Percentiles rank a stretch among this genome's conserved stretches.
These are phyloP conservation scores for Coffea humblotiana DNA, from an alignment of 305 asterid species.

Conservation along the genomic window DNA sequence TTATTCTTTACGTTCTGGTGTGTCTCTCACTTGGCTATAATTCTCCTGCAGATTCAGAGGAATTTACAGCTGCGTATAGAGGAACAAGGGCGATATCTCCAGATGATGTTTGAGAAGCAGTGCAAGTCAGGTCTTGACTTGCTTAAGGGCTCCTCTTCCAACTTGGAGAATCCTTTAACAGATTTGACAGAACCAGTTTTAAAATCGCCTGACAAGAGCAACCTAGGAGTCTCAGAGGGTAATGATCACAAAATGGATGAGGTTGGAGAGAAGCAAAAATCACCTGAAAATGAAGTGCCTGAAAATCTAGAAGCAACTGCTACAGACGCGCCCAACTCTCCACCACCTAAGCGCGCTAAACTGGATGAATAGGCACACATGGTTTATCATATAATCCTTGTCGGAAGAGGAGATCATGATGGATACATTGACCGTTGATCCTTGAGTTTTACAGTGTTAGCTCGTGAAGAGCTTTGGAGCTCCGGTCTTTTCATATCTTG, in stretches of 20 bases:
- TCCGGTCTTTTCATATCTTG: slow-evolving; percentile 7
- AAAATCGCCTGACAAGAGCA: slow-evolving; percentile 37
- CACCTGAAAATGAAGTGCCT: slow-evolving; percentile 27
- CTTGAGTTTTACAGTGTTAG: neutral
- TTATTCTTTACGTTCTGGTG: neutral
- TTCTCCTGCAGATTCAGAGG: slow-evolving; percentile 73
- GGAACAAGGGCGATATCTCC: slow-evolving; percentile 82
- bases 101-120: slow-evolving; percentile 90
- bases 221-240: slow-evolving; percentile 25
- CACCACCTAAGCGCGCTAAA: slow-evolving; percentile 63
- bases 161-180: slow-evolving; percentile 39
- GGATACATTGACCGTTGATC: slow-evolving; percentile 1
- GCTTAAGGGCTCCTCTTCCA: slow-evolving; percentile 48
- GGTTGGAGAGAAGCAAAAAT: slow-evolving; percentile 36
- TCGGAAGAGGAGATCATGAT: neutral
- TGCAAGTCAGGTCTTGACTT: slow-evolving; percentile 54
- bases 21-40: neutral
- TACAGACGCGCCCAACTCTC: slow-evolving; percentile 32
- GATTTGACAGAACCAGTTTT: slow-evolving; percentile 34
- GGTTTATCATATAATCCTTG: slow-evolving; percentile 6
- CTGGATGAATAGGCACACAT: slow-evolving; percentile 35
- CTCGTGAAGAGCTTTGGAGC: slow-evolving; percentile 1
- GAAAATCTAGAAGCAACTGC: slow-evolving; percentile 34
- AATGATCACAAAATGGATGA: slow-evolving; percentile 28
- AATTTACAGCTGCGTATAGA: slow-evolving; percentile 85